A percentile compares a stretch with the other conserved stretches of the same genome.
These are phyloP conservation scores for Talaromyces borbonicus DNA, from an alignment of 495 filamentous ascomycete species.

Conservation along the genomic window DNA sequence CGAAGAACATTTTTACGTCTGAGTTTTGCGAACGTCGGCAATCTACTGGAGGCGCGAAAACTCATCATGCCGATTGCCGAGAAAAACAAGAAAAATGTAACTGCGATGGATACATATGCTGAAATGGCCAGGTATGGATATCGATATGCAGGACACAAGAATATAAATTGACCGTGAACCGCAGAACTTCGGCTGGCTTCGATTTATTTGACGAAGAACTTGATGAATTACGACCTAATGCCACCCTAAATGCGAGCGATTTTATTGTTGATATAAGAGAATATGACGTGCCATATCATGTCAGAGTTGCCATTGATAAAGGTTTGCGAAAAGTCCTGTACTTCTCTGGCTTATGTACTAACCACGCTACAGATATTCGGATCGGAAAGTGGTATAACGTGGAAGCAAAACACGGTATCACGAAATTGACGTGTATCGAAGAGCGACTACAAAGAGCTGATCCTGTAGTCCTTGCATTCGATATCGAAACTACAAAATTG, in stretches of 20 bases:
- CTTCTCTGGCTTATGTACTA: slow-evolving; percentile 8
- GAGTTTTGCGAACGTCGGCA: slow-evolving; percentile 74
- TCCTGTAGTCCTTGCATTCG: slow-evolving; percentile 91
- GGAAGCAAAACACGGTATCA: slow-evolving; percentile 82
- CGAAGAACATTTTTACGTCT: slow-evolving; percentile 76
- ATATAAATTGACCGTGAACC: slow-evolving; percentile 17
- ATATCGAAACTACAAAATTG: slow-evolving; percentile 97
- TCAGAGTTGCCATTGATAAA: slow-evolving; percentile 94
- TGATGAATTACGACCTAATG: slow-evolving; percentile 77
- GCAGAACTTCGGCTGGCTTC: slow-evolving; percentile 74
- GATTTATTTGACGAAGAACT: slow-evolving; percentile 93
- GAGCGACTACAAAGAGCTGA: slow-evolving; percentile 84
- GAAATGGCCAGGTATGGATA: slow-evolving; percentile 75
- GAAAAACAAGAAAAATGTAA: slow-evolving; percentile 90
- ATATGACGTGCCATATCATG: slow-evolving; percentile 98
- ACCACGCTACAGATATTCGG: slow-evolving; percentile 59
- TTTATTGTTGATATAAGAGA: slow-evolving; percentile 98
- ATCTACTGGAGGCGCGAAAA: slow-evolving; percentile 73
- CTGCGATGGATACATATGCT: slow-evolving; percentile 95
- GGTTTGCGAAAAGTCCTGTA: slow-evolving; percentile 33
- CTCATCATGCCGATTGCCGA: slow-evolving; percentile 85
- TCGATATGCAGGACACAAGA: background rate
- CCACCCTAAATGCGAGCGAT: slow-evolving; percentile 83
- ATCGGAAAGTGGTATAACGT: slow-evolving; percentile 97
- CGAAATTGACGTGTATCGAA: slow-evolving; percentile 72